Evolutionary conservation across 1,139 yeast genomes (phyloP).

Genomic region (Suhomyces maxii): DNA sequence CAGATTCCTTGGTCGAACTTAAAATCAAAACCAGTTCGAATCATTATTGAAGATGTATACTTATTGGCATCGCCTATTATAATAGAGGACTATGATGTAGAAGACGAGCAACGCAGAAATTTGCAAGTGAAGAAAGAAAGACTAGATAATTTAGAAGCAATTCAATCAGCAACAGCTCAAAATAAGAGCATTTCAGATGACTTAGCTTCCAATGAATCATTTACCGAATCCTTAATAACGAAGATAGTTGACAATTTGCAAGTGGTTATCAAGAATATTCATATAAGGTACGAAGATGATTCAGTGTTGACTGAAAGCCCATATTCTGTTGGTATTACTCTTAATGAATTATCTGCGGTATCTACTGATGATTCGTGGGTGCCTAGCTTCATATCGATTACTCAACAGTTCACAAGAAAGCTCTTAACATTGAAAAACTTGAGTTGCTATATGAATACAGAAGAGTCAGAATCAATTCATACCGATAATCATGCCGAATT

Average conservation of each 20-base stretch:
- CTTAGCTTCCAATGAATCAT: slow-evolving; percentile 61
- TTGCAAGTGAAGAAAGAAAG: slow-evolving; percentile 65
- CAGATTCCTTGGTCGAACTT: slow-evolving; percentile 97
- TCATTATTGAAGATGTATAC: slow-evolving; percentile 85
- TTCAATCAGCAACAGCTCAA: slow-evolving; percentile 47
- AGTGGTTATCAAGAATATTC: slow-evolving; percentile 89
- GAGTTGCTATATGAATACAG: slow-evolving; percentile 85
- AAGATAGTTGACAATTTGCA: slow-evolving; percentile 93
- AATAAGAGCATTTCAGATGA: slow-evolving; percentile 44
- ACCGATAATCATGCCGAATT: slow-evolving; percentile 46
- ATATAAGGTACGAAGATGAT: slow-evolving; percentile 85
- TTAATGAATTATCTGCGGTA: slow-evolving; percentile 86
- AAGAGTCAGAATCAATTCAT: slow-evolving; percentile 53
- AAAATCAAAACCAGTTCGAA: slow-evolving; percentile 88
- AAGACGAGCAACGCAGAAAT: slow-evolving; percentile 67
- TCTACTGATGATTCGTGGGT: slow-evolving; percentile 86
- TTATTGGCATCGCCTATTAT: slow-evolving; percentile 74
- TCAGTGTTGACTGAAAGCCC: slow-evolving; percentile 67
- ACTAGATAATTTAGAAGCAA: slow-evolving; percentile 66
- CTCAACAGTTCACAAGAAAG: slow-evolving; percentile 70
- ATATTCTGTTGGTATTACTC: slow-evolving; percentile 78
- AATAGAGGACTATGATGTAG: slow-evolving; percentile 53
- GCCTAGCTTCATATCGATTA: slow-evolving; percentile 78
- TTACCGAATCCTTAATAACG: slow-evolving; percentile 83
- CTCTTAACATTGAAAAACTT: slow-evolving; percentile 73